Conservation (phyloP, 371 early-diverging fungal genomes). For the Mucor piriformis region DNA sequence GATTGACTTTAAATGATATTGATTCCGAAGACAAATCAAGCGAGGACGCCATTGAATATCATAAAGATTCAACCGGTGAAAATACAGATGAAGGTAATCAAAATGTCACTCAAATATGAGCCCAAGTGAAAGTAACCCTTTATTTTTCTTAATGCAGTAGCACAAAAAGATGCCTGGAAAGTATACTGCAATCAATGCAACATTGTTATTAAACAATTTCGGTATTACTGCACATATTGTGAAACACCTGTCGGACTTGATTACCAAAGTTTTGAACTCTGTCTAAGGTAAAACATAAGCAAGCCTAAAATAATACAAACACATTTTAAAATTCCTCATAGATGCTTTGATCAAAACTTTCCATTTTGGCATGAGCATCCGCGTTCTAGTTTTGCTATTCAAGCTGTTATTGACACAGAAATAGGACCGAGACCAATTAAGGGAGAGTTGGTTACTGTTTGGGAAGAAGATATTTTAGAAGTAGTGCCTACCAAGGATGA, state of each 20-base stretch:
- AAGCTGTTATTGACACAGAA: slow-evolving; percentile 62
- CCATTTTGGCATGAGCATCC: slow-evolving; percentile 82
- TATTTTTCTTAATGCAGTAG: neutral
- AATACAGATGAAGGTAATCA: slow-evolving; percentile 26
- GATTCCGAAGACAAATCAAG: neutral
- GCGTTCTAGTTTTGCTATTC: slow-evolving; percentile 74
- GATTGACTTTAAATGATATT: slow-evolving; percentile 16
- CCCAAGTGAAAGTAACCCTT: too few relatives aligned
- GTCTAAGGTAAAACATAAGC: slow-evolving; percentile 42
- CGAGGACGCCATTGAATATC: slow-evolving; percentile 23
- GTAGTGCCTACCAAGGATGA: neutral
- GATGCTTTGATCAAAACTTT: slow-evolving; percentile 77
- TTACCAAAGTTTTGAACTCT: slow-evolving; percentile 74
- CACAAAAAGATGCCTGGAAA: slow-evolving; percentile 50
- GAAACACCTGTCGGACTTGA: slow-evolving; percentile 69
- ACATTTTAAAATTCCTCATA: slow-evolving; percentile 26
- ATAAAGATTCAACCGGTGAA: slow-evolving; percentile 31
- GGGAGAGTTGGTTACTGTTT: slow-evolving; percentile 64
- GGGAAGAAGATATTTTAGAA: slow-evolving; percentile 67
- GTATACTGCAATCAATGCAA: slow-evolving; percentile 68
- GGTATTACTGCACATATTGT: slow-evolving; percentile 86
- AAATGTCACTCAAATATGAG: too few relatives aligned
- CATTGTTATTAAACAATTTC: slow-evolving; percentile 59
- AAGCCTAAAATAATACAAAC: neutral
- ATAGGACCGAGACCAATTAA: slow-evolving; percentile 54